Conservation (phyloP, 495 filamentous ascomycete genomes). For the Xylaria bambusicola region DNA sequence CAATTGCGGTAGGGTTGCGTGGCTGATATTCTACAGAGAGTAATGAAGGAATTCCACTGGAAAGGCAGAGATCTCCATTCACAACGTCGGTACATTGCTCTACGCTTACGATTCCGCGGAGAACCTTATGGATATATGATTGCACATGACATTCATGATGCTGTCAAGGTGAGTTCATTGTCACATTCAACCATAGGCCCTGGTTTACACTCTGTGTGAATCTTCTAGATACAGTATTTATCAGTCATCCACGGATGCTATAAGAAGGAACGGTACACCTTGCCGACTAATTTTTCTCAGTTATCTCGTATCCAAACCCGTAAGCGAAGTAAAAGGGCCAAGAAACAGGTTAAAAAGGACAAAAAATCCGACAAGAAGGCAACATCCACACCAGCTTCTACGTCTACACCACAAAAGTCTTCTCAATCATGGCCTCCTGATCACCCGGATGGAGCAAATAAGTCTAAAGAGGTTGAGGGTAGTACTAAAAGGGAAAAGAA, state of each 20-base stretch:
- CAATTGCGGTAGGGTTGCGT: too few species aligned
- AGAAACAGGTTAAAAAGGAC: background rate
- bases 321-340: background rate
- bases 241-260: too few species aligned
- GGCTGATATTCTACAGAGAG: background rate
- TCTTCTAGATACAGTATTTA: too few species aligned
- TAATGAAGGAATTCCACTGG: conserved; percentile 19
- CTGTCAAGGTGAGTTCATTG: conserved; percentile 21
- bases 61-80: conserved; percentile 25
- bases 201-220: background rate
- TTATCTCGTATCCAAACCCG: conserved; percentile 5
- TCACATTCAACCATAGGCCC: background rate
- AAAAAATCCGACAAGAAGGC: background rate
- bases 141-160: conserved; percentile 30
- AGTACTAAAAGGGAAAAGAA: background rate
- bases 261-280: background rate
- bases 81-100: conserved; percentile 25
- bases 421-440: too few species aligned
- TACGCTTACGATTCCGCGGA: conserved; percentile 24
- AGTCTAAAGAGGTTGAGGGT: too few species aligned
- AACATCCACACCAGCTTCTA: too few species aligned
- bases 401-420: too few species aligned
- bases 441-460: too few species aligned
- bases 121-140: conserved; percentile 25
- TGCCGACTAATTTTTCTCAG: background rate